Percentiles rank a stretch among this genome's conserved stretches.
These are phyloP conservation scores for Salix exigua DNA, from an alignment of 345 rosid species.

Conservation along the genomic window DNA sequence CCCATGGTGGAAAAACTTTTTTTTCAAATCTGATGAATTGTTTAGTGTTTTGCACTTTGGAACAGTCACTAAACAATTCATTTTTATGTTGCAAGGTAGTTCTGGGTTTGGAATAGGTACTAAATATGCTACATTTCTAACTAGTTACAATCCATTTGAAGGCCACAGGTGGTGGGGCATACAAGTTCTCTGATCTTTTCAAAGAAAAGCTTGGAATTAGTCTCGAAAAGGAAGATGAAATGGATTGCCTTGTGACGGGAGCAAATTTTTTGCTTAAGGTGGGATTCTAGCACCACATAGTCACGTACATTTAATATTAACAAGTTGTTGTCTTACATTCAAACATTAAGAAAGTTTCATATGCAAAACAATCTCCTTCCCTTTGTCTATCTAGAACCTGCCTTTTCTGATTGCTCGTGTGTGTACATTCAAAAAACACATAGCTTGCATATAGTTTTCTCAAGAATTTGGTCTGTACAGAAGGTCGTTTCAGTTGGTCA, in stretches of 20 bases:
- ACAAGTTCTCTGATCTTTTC: slow-evolving; percentile 84
- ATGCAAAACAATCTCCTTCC: background rate
- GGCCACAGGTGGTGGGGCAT: slow-evolving; percentile 99
- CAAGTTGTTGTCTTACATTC: background rate
- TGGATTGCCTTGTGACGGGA: slow-evolving; percentile 97
- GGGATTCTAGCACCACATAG: slow-evolving; percentile 1
- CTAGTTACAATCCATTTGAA: slow-evolving; percentile 33
- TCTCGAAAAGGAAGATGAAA: slow-evolving; percentile 98
- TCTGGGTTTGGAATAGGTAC: background rate
- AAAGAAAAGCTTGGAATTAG: slow-evolving; percentile 91
- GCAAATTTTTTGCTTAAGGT: slow-evolving; percentile 98
- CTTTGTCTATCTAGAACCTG: background rate
- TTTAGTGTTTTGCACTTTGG: background rate
- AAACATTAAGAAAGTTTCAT: background rate
- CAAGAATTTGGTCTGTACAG: background rate
- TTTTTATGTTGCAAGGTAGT: slow-evolving; percentile 2
- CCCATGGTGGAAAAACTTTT: background rate
- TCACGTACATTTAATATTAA: slow-evolving; percentile 7
- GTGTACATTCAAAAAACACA: background rate
- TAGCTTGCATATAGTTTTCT: background rate
- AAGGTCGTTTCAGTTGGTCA: background rate
- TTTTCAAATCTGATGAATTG: background rate
- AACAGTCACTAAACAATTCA: too few species aligned
- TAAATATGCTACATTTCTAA: slow-evolving; percentile 9
- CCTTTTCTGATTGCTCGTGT: background rate